phyloP scores from a whole-genome alignment of 1,284 basidiomycete species.

The Microbotryomycetes sp. region DNA sequence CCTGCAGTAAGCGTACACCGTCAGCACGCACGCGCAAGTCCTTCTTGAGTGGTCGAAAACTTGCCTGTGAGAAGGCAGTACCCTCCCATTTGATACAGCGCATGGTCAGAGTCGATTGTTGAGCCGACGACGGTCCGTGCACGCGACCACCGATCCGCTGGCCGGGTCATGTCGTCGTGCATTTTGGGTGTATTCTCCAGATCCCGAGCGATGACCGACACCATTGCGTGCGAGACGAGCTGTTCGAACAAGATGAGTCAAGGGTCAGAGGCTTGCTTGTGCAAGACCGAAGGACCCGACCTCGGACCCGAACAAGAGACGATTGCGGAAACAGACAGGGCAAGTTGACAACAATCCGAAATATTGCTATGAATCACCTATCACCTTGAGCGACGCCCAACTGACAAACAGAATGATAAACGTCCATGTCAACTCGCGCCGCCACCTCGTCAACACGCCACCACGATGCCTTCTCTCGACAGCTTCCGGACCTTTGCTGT shows the following conservation, averaged over 20 bases:
- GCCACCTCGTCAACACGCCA: neutral
- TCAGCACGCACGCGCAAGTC: slow-evolving; percentile 43
- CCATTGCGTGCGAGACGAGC: neutral
- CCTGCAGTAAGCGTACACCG: slow-evolving; percentile 38
- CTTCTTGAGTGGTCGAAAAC: slow-evolving; percentile 36
- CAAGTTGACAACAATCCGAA: neutral
- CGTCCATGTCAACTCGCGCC: neutral
- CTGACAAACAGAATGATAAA: neutral
- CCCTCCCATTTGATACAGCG: slow-evolving; percentile 56
- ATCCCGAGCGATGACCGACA: neutral
- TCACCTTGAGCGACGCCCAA: neutral
- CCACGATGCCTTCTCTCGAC: neutral
- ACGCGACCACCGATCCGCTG: no score
- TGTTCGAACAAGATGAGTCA: no score
- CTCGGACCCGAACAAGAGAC: no score
- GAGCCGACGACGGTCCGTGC: slow-evolving; percentile 36
- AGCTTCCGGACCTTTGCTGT: no score
- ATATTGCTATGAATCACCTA: neutral
- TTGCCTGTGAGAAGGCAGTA: slow-evolving; percentile 86
- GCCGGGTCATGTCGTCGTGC: no score
- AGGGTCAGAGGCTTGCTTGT: no score
- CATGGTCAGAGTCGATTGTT: slow-evolving; percentile 57
- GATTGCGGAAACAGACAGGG: no score
- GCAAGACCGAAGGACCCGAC: no score
- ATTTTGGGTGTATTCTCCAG: no score